phyloP scores from a whole-genome alignment of 495 filamentous ascomycete species.

The Hyaloscypha variabilis region DNA sequence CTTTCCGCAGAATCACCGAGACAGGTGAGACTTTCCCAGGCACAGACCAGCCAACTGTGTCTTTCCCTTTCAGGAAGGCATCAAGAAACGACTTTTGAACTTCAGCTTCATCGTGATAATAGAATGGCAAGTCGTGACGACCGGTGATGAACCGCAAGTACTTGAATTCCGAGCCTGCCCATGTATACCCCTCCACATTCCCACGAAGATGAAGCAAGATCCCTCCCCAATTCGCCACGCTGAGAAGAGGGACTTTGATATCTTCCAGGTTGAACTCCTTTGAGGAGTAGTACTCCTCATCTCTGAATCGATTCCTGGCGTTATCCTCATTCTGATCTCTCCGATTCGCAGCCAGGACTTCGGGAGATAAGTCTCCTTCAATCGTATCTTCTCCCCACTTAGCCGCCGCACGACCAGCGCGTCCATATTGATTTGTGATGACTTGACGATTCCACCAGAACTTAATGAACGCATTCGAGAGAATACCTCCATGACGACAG shows the following conservation, averaged over 20 bases:
- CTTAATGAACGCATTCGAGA: constrained; percentile 62
- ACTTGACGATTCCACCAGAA: constrained; percentile 72
- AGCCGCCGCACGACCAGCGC: constrained; percentile 39
- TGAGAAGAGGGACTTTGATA: constrained; percentile 62
- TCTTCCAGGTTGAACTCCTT: constrained; percentile 64
- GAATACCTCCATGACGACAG: constrained; percentile 60
- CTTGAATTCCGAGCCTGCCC: constrained; percentile 63
- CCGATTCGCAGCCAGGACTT: constrained; percentile 52
- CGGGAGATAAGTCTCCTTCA: constrained; percentile 54
- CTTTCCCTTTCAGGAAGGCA: constrained; percentile 68
- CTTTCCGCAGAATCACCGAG: constrained; percentile 59
- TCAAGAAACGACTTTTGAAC: constrained; percentile 66
- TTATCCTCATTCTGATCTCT: constrained; percentile 65
- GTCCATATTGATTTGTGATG: constrained; percentile 64
- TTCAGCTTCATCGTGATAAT: constrained; percentile 65
- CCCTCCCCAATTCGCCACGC: constrained; percentile 62
- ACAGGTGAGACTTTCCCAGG: constrained; percentile 58
- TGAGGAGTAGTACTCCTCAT: constrained; percentile 62
- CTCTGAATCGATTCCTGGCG: constrained; percentile 51
- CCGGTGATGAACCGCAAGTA: constrained; percentile 69
- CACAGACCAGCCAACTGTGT: constrained; percentile 58
- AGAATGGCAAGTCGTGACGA: constrained; percentile 72
- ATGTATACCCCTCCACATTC: constrained; percentile 63
- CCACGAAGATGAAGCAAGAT: constrained; percentile 65
- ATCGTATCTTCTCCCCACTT: constrained; percentile 59